Conservation (phyloP, 78 protist genomes). For the Guillardia theta region DNA sequence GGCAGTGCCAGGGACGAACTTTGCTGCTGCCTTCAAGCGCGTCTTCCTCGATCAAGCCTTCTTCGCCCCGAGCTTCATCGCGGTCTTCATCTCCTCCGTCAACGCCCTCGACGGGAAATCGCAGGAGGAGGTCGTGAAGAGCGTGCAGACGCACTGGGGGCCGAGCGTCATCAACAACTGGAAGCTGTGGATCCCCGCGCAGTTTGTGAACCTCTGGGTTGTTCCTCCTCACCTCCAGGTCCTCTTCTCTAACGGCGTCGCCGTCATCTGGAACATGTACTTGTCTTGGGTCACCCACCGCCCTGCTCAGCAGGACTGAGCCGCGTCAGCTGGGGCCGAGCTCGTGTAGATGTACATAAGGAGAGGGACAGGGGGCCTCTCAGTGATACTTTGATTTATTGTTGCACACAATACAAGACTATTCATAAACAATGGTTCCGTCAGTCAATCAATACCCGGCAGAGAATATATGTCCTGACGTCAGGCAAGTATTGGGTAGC, state of each 20-base stretch:
- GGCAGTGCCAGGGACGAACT: neutral
- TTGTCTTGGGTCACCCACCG: neutral
- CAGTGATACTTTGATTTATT: too few species aligned
- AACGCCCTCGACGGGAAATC: neutral
- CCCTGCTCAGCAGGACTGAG: too few species aligned
- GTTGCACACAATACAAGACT: too few species aligned
- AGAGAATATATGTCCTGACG: neutral
- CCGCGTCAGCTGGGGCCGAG: too few species aligned
- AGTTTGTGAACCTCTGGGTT: neutral
- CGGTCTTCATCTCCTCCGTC: neutral
- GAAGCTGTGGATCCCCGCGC: conserved; percentile 13
- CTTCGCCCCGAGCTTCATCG: neutral
- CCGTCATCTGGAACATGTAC: neutral
- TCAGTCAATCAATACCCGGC: neutral
- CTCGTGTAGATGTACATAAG: too few species aligned
- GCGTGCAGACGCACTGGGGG: neutral
- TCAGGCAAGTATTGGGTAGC: neutral
- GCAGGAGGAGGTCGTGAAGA: neutral
- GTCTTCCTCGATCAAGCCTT: neutral
- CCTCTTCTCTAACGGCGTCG: neutral
- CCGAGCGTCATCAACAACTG: neutral
- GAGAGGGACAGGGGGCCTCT: too few species aligned
- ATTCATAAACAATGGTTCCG: too few species aligned
- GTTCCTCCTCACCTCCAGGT: conserved; percentile 12
- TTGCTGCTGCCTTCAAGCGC: neutral